A percentile compares a stretch with the other conserved stretches of the same genome.
phyloP scores from a whole-genome alignment of 2,329 filamentous ascomycete species.

The Paecilomyces sp. region DNA sequence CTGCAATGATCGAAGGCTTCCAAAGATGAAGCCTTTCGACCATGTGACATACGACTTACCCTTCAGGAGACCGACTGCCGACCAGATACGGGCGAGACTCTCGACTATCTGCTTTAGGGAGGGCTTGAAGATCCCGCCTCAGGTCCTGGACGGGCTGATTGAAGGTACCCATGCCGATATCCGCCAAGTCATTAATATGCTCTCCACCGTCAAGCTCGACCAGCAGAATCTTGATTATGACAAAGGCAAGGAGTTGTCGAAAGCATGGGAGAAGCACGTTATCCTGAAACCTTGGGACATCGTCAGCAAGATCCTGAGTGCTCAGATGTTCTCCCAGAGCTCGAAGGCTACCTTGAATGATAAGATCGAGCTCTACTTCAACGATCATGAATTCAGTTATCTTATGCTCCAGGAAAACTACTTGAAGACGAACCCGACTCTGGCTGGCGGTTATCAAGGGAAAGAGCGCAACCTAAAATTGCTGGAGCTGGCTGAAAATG shows the following conservation, averaged over 20 bases:
- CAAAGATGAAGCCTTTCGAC: conserved; percentile 99
- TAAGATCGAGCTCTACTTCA: conserved; percentile 98
- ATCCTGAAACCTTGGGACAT: conserved; percentile 98
- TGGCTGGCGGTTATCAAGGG: conserved; percentile 53
- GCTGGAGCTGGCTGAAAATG: conserved; percentile 79
- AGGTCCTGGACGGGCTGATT: conserved; percentile 86
- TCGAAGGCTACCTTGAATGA: conserved; percentile 89
- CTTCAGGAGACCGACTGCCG: conserved; percentile 82
- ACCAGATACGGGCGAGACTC: conserved; percentile 84
- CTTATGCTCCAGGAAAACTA: conserved; percentile 99
- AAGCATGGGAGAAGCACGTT: conserved; percentile 97
- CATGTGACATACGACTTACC: conserved; percentile 73
- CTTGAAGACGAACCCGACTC: conserved; percentile 69
- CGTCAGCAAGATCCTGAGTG: conserved; percentile 80
- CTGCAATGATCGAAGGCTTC: conserved; percentile 86
- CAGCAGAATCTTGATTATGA: conserved; percentile 73
- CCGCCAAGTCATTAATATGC: conserved; percentile 97
- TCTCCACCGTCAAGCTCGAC: conserved; percentile 87
- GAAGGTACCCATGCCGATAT: conserved; percentile 96
- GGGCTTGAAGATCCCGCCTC: conserved; percentile 72
- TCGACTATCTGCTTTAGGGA: conserved; percentile 94
- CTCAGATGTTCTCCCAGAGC: conserved; percentile 74
- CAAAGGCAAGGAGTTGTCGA: conserved; percentile 86
- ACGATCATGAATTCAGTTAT: conserved; percentile 95
- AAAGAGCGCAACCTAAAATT: conserved; percentile 69